A percentile compares a stretch with the other conserved stretches of the same genome.
phyloP scores from a whole-genome alignment of 208 protist genomes.

The Vickermania ingenoplastis region DNA sequence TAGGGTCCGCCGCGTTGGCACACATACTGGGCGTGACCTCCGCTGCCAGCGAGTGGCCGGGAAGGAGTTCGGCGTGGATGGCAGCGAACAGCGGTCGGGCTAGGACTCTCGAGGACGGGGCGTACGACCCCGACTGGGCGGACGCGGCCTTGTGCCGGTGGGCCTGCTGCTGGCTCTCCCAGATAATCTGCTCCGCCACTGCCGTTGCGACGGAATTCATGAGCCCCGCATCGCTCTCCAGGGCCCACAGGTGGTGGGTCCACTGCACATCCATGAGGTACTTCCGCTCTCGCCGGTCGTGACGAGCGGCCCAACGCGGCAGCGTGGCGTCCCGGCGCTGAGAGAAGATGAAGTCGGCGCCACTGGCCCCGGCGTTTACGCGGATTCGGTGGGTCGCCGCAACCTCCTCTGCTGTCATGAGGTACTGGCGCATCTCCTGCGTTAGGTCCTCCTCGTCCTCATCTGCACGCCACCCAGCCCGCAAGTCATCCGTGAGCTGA shows the following conservation, averaged over 20 bases:
- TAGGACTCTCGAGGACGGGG: neutral
- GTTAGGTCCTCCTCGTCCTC: constrained; percentile 4
- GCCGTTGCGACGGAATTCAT: constrained; percentile 4
- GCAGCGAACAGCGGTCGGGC: neutral
- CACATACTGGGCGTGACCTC: neutral
- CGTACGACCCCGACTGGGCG: neutral
- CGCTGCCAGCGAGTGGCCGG: neutral
- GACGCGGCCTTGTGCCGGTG: too few species aligned
- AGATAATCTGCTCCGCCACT: neutral
- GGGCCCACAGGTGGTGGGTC: constrained; percentile 33
- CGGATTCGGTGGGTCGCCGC: neutral
- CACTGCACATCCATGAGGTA: constrained; percentile 34
- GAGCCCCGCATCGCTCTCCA: constrained; percentile 25
- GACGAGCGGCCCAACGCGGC: constrained; percentile 17
- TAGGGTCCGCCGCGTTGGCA: neutral
- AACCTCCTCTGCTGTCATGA: constrained; percentile 9
- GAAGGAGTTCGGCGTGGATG: neutral
- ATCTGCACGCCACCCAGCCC: neutral
- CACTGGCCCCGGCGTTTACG: neutral
- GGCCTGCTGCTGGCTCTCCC: neutral
- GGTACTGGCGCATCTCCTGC: constrained; percentile 10
- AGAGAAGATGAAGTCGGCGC: constrained; percentile 22
- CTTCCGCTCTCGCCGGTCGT: constrained; percentile 16
- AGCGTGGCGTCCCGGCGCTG: constrained; percentile 10
- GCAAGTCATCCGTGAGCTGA: constrained; percentile 20